Evolutionary conservation across 2,329 filamentous ascomycete species (phyloP).

Genomic region (Alternaria ethzedia): DNA sequence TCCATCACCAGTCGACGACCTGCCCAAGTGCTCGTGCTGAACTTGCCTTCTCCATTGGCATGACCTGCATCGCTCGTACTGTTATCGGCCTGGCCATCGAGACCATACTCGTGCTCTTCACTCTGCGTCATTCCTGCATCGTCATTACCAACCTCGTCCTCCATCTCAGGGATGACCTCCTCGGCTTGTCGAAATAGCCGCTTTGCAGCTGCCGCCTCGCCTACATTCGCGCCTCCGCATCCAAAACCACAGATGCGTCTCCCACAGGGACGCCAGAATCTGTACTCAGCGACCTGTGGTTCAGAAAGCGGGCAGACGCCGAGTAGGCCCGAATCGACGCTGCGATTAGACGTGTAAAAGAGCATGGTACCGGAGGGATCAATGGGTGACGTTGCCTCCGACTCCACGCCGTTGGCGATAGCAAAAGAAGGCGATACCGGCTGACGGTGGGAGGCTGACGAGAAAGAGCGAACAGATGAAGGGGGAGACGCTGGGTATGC

Average conservation of each 20-base stretch:
- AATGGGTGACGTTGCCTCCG: conserved; percentile 29
- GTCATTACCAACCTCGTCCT: background rate
- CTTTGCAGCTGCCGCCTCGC: conserved; percentile 40
- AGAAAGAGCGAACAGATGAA: background rate
- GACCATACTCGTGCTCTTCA: background rate
- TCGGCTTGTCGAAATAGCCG: conserved; percentile 36
- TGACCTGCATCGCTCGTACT: background rate
- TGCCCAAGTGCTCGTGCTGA: conserved; percentile 15
- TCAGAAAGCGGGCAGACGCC: conserved; percentile 39
- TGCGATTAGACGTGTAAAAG: conserved; percentile 38
- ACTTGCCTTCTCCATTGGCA: background rate
- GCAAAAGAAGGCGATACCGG: conserved; percentile 16
- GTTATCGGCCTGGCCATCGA: conserved; percentile 4
- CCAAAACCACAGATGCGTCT: conserved; percentile 39
- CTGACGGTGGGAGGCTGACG: background rate
- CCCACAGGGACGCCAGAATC: conserved; percentile 47
- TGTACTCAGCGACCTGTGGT: conserved; percentile 43
- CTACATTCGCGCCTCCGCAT: conserved; percentile 33
- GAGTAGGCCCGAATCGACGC: conserved; percentile 36
- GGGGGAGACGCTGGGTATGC: background rate
- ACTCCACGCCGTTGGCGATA: conserved; percentile 41
- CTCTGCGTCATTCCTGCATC: background rate
- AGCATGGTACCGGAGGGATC: conserved; percentile 38
- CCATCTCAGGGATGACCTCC: conserved; percentile 13
- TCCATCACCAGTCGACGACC: conserved; percentile 17